A percentile compares a stretch with the other conserved stretches of the same genome.
These are phyloP conservation scores for Pichia eremophila DNA, from an alignment of 805 yeast species.

Conservation along the genomic window DNA sequence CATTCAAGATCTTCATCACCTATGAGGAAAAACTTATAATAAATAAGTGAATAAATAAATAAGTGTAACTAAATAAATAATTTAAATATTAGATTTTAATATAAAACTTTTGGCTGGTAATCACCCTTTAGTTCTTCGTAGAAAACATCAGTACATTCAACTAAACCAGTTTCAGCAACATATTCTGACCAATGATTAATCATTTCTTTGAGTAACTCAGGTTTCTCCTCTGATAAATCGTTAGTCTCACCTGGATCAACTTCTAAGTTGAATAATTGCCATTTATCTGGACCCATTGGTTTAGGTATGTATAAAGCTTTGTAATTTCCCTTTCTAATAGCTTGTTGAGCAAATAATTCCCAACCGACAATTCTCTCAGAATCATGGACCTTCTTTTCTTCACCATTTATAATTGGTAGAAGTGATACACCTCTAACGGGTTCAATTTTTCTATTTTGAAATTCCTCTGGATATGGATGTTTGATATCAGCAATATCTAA, in stretches of 20 bases:
- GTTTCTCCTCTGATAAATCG: slow-evolving; percentile 31
- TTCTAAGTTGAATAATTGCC: slow-evolving; percentile 38
- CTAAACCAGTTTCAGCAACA: slow-evolving; percentile 42
- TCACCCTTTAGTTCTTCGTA: slow-evolving; percentile 6
- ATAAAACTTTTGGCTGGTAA: slow-evolving; percentile 2
- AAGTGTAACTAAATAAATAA: too few species aligned
- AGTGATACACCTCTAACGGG: slow-evolving; percentile 38
- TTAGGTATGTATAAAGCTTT: slow-evolving; percentile 41
- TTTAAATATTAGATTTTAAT: background rate
- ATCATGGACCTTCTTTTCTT: slow-evolving; percentile 27
- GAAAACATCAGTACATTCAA: slow-evolving; percentile 20
- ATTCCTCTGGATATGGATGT: slow-evolving; percentile 31
- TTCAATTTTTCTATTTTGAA: slow-evolving; percentile 36
- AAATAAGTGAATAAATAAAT: too few species aligned
- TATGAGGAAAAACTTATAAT: too few species aligned
- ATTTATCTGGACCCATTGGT: slow-evolving; percentile 38
- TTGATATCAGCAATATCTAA: slow-evolving; percentile 38
- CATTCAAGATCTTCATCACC: background rate
- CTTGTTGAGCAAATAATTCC: slow-evolving; percentile 51
- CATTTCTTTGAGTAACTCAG: slow-evolving; percentile 32
- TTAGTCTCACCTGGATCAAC: slow-evolving; percentile 39
- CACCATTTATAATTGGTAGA: slow-evolving; percentile 28
- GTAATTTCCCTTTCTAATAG: slow-evolving; percentile 39
- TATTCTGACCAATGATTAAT: slow-evolving; percentile 41
- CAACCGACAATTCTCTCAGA: slow-evolving; percentile 42